Evolutionary conservation across 148 eudicot genomes (phyloP).

Genomic region (Nyssa sinensis): DNA sequence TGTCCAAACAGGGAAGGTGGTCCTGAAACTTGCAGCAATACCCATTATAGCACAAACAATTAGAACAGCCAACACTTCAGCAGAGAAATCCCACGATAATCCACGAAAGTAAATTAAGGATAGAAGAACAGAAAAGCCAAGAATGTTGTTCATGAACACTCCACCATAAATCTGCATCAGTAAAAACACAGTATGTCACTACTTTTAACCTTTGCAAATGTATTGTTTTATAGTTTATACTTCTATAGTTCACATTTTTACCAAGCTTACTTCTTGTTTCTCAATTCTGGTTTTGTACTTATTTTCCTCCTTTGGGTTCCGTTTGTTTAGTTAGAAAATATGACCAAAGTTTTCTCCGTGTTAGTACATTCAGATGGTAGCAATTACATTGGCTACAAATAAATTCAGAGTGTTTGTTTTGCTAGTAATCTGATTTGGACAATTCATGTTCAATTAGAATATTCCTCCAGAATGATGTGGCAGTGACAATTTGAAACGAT

Average conservation of each 20-base stretch:
- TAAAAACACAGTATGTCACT: constrained; percentile 9
- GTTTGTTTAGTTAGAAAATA: background rate
- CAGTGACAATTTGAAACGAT: no score
- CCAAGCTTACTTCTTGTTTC: background rate
- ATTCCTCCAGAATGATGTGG: no score
- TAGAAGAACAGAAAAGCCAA: constrained; percentile 30
- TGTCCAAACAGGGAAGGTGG: constrained; percentile 36
- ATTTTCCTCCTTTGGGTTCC: background rate
- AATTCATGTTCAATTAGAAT: no score
- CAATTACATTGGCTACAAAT: no score
- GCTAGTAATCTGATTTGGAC: no score
- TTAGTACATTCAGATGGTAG: no score
- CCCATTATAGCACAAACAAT: constrained; percentile 30
- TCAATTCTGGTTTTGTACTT: no score
- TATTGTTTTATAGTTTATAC: no score
- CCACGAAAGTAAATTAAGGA: constrained; percentile 28
- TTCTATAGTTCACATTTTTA: background rate
- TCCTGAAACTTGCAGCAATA: constrained; percentile 12
- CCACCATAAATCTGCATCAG: constrained; percentile 39
- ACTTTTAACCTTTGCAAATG: background rate
- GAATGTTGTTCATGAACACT: constrained; percentile 44
- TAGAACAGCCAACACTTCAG: constrained; percentile 32
- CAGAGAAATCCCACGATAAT: constrained; percentile 40
- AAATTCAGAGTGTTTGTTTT: no score
- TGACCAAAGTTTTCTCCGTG: no score